phyloP scores from a whole-genome alignment of 768 basidiomycete genomes.

The Lentinula guzmanii region DNA sequence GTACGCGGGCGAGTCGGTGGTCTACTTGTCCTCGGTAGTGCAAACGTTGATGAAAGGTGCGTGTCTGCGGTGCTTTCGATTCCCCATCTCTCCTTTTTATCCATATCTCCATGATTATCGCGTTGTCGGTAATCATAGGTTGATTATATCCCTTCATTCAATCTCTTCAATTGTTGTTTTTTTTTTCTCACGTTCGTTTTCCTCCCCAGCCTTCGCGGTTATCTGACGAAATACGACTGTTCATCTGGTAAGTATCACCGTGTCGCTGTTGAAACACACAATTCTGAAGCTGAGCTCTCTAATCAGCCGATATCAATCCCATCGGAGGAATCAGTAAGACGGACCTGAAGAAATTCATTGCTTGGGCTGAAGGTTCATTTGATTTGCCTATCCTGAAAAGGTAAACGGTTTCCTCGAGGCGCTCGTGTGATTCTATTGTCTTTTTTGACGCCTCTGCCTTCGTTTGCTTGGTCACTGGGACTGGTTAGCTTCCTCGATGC shows the following conservation, averaged over 20 bases:
- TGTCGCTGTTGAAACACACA: not conserved
- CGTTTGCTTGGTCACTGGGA: too few relatives aligned
- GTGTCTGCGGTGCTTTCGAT: conserved; percentile 5
- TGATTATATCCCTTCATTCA: not conserved
- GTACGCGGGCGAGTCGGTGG: conserved; percentile 80
- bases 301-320: conserved; percentile 89
- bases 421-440: not conserved
- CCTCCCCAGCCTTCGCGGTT: conserved; percentile 74
- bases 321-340: conserved; percentile 98
- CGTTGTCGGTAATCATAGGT: not conserved
- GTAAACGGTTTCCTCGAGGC: conserved; percentile 31
- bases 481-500: conserved; percentile 77
- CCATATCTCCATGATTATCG: not conserved
- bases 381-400: conserved; percentile 77
- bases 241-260: conserved; percentile 57
- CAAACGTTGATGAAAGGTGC: conserved; percentile 96
- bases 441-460: not conserved
- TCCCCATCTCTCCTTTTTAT: not conserved
- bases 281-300: not conserved
- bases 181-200: not conserved
- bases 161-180: not conserved
- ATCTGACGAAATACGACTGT: conserved; percentile 97
- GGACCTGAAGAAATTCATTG: conserved; percentile 93
- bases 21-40: conserved; percentile 91
- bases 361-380: conserved; percentile 71